Base-by-base conservation (phyloP, 768 basidiomycete species). In the Harrya chromipes region DNA sequence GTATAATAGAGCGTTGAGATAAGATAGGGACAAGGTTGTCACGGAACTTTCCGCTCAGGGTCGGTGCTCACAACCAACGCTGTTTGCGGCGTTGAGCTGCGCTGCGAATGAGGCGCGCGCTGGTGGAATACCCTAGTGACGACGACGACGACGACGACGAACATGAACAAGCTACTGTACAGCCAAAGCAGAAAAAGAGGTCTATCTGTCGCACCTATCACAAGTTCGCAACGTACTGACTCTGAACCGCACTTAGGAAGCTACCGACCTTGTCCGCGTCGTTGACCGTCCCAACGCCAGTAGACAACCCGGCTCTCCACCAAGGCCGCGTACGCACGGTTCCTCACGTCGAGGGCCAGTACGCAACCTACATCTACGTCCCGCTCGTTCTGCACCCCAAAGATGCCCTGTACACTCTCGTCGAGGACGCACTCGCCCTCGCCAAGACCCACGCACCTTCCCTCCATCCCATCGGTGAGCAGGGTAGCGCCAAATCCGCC, bases 271-370 rank as follows among this genome's bases (percentile, higher is more conserved):
- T 90, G 21, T 72, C 84, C 1, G 56, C 75, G 16, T 73, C 74
- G 31, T 63, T 90, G 40, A 60, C 69, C 2, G 59, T 73, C 4
- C 61, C 76, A 38, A 65, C 57, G 1, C 90, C 86, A 0, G 63
- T 79, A 6, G 90, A 94, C 63, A 72, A 90, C 59, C 92, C 93
- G 3, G 70, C 83, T 4, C 70, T 81, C 14, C 94, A 97, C 64
- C 92, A 94, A 72, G 94, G 94, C 13, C 81, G 94, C 26, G 74
- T 73, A 40, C 81, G 94, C 26, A 74, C 82, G 0, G 75, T 73
- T 1, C 90, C 91, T 2, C 90, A 91, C 62, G 82, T 92, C 4
- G 87, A 91, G 12, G 94, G 94, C 0, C 92, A 94, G 61, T 94
- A 81, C 63, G 83, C 84, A 1, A 75, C 86, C 4, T 82, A 94